phyloP scores from a whole-genome alignment of 2,329 filamentous ascomycete species.

The Kalmusia sp. region DNA sequence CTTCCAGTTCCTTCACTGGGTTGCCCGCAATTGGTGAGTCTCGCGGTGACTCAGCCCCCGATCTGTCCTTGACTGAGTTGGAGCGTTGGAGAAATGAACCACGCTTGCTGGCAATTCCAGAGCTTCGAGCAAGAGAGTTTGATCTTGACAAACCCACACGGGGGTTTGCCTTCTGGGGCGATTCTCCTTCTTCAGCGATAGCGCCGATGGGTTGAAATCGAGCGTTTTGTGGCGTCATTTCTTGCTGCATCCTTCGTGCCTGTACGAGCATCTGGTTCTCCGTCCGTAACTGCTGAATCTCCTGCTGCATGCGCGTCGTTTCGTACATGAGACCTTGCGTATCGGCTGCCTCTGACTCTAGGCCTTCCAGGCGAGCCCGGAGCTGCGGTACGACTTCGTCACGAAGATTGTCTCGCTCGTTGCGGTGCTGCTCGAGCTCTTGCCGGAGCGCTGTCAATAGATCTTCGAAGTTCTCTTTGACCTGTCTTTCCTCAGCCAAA shows the following conservation, averaged over 20 bases:
- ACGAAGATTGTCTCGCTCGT: slow-evolving; percentile 89
- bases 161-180: slow-evolving; percentile 35
- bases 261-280: slow-evolving; percentile 68
- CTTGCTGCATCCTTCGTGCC: slow-evolving; percentile 57
- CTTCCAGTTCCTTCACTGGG: slow-evolving; percentile 84
- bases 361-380: slow-evolving; percentile 75
- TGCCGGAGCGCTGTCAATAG: slow-evolving; percentile 82
- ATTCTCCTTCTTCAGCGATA: slow-evolving; percentile 65
- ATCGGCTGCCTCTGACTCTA: slow-evolving; percentile 77
- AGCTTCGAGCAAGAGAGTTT: slow-evolving; percentile 69
- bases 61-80: slow-evolving; percentile 50
- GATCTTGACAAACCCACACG: slow-evolving; percentile 67
- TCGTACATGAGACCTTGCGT: slow-evolving; percentile 79
- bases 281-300: slow-evolving; percentile 66
- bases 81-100: slow-evolving; percentile 61
- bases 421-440: slow-evolving; percentile 81
- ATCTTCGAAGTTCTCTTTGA: slow-evolving; percentile 94
- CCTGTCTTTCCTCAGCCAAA: slow-evolving; percentile 81
- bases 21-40: slow-evolving; percentile 35
- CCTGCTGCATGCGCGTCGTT: slow-evolving; percentile 84
- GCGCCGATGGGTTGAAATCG: slow-evolving; percentile 68
- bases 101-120: slow-evolving; percentile 48
- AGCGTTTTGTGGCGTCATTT: slow-evolving; percentile 51
- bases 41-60: slow-evolving; percentile 65
- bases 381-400: slow-evolving; percentile 87